Conservation (phyloP, 2,329 filamentous ascomycete genomes). For the Verruconis gallopava region DNA sequence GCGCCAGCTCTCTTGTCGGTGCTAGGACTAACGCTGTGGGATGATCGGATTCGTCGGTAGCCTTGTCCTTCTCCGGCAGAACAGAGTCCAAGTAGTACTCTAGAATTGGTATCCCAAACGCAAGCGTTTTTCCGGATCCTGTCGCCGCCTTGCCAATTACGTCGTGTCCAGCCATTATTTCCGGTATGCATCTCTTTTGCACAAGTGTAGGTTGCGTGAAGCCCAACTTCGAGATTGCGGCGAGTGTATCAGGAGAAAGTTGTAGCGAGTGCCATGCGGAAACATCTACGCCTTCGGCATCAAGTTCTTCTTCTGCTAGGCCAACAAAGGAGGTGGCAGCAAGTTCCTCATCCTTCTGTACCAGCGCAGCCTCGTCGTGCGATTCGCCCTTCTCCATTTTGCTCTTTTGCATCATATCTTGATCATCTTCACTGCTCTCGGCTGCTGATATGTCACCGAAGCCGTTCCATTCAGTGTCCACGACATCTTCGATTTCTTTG, state of each 20-base stretch:
- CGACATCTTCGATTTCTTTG: neutral
- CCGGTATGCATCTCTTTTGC: constrained; percentile 66
- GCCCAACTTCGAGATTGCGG: constrained; percentile 63
- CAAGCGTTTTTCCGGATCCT: constrained; percentile 90
- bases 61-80: constrained; percentile 24
- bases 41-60: constrained; percentile 19
- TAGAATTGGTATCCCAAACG: constrained; percentile 86
- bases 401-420: neutral
- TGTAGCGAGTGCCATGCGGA: constrained; percentile 66
- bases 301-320: constrained; percentile 37
- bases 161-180: constrained; percentile 71
- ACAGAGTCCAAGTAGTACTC: constrained; percentile 55
- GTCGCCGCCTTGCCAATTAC: constrained; percentile 94
- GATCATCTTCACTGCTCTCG: neutral
- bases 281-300: constrained; percentile 48
- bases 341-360: constrained; percentile 22
- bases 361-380: neutral
- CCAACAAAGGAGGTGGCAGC: constrained; percentile 41
- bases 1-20: constrained; percentile 84
- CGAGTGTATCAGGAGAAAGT: constrained; percentile 58
- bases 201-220: constrained; percentile 75
- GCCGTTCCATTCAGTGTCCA: neutral
- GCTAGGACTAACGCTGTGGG: constrained; percentile 74
- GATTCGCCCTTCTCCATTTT: constrained; percentile 2
- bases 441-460: neutral